Evolutionary conservation across 2,329 filamentous ascomycete genomes (phyloP), one percentile per base, ranked within the genome.

Genomic region (Fonsecaea pedrosoi): DNA sequence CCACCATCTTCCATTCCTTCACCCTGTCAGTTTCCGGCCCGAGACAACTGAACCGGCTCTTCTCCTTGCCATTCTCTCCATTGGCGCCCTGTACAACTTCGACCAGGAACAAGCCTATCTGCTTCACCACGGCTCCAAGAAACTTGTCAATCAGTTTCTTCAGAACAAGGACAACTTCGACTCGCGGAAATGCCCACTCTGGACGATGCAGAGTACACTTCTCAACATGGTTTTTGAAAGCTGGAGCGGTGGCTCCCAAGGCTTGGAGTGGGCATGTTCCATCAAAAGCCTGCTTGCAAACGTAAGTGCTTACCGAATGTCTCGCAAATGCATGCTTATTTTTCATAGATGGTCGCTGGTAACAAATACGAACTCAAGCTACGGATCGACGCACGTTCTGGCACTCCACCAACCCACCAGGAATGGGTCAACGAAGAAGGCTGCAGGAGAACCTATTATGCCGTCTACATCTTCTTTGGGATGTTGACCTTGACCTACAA

Each of bases 91-190:
- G 21, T 98, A 98, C 80, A 94, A 94, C 15, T 98, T 98, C 77
- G 94, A 98, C 76, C 92, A 97, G 77, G 94, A 98, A 74, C 92
- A 97, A 77, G 95, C 95, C 0, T 98, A 97, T 78, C 92, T 96
- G 85, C 87, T 97, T 25, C 95, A 99, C 80, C 96, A 98, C 73
- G 95, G 94, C 18, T 97, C 95, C 67, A 99, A 98, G 83, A 91
- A 98, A 34, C 86, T 99, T 18, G 94, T 98, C 74, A 97, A 96
- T 77, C 92, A 97, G 78, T 98, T 98, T 79, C 80, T 99, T 69
- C 93, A 97, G 80, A 96, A 97, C 82, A 97, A 97, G 84, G 94
- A 97, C 78, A 97, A 96, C 80, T 98, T 98, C 79, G 97, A 94
- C 83, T 98, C 95, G 8, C 89, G 94, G 74, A 98, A 97, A 79